Evolutionary conservation across 78 protist species (phyloP).

Genomic region (Cavenderia fasciculata): DNA sequence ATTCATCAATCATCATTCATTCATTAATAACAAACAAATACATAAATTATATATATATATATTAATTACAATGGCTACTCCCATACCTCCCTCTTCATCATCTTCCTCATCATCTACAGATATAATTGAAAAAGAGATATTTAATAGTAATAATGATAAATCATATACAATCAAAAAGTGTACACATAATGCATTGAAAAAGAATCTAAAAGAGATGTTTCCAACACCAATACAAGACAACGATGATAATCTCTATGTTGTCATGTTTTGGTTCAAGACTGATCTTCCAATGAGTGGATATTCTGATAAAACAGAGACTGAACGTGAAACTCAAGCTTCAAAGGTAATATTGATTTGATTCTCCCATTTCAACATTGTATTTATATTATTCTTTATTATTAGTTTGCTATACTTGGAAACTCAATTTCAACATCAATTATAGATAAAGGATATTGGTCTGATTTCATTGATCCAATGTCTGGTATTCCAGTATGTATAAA

Average conservation of each 20-base stretch:
- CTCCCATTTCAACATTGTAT: no score
- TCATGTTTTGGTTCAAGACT: constrained; percentile 17
- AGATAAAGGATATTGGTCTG: constrained; percentile 38
- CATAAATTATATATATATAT: no score
- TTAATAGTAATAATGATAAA: no score
- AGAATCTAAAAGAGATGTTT: constrained; percentile 34
- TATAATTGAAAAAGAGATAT: no score
- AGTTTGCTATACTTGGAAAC: no score
- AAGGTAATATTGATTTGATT: no score
- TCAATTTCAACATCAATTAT: not conserved
- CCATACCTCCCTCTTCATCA: no score
- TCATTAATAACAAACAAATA: no score
- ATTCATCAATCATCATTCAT: no score
- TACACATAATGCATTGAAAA: not conserved
- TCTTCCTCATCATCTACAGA: no score
- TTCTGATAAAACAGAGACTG: constrained; percentile 42
- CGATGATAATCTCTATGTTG: not conserved
- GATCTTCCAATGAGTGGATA: constrained; percentile 66
- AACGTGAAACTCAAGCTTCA: constrained; percentile 49
- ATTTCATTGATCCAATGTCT: constrained; percentile 72
- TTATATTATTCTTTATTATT: no score
- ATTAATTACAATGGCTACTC: no score
- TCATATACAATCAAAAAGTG: constrained; percentile 54
- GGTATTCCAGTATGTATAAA: constrained; percentile 67
- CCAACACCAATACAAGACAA: constrained; percentile 9